These are phyloP conservation scores for Parsonsia alboflavescens DNA, from an alignment of 257 asterid genomes.

Conservation along the genomic window DNA sequence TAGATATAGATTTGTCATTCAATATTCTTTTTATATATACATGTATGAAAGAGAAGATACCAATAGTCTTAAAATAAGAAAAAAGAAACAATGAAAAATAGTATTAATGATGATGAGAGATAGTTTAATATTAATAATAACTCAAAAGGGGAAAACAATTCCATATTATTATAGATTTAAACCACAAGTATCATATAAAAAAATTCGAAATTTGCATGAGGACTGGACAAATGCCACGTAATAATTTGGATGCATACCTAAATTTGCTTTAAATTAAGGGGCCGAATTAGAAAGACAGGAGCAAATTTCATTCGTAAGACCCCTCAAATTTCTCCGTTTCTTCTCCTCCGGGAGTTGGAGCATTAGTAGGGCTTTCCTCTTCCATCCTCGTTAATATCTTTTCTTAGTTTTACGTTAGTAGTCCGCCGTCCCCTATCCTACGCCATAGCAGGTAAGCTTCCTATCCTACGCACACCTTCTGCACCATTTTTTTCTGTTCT, in stretches of 20 bases:
- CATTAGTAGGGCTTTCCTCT: constrained; percentile 53
- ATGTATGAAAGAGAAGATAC: too few relatives aligned
- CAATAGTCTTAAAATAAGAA: too few relatives aligned
- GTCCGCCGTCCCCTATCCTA: constrained; percentile 38
- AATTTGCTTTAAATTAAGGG: not conserved
- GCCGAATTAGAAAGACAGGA: not conserved
- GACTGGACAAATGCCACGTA: too few relatives aligned
- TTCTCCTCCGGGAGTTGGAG: constrained; percentile 10
- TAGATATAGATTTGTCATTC: too few relatives aligned
- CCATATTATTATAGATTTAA: too few relatives aligned
- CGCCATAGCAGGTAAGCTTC: constrained; percentile 51
- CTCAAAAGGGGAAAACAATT: too few relatives aligned
- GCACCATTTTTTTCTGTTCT: not conserved
- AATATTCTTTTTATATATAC: too few relatives aligned
- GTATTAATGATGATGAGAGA: too few relatives aligned
- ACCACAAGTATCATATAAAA: too few relatives aligned
- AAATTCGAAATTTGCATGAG: too few relatives aligned
- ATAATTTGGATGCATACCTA: not conserved
- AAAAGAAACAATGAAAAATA: too few relatives aligned
- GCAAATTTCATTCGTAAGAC: constrained; percentile 4
- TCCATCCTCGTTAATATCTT: constrained; percentile 19
- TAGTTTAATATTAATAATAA: too few relatives aligned
- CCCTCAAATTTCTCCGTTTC: constrained; percentile 7
- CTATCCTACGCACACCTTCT: constrained; percentile 12
- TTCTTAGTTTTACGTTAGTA: constrained; percentile 29